Evolutionary conservation across 441 rosid genomes (phyloP).

Genomic region (Euphorbia schlechtendalii): DNA sequence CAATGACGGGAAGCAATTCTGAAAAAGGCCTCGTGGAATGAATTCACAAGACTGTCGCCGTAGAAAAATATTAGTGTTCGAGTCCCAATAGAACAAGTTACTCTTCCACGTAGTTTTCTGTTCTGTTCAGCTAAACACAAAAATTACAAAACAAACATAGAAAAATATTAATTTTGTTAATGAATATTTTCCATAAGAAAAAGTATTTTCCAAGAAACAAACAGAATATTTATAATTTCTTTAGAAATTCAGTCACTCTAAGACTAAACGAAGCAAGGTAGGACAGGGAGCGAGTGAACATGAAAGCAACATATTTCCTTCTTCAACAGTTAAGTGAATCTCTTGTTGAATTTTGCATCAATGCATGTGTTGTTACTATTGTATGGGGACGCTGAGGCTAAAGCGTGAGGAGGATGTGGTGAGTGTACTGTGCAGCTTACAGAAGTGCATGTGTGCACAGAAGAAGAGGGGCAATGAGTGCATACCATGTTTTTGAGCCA

Average conservation of each 20-base stretch:
- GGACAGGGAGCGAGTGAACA: background rate
- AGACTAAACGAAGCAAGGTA: background rate
- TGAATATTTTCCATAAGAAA: no score
- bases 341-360: background rate
- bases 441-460: background rate
- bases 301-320: background rate
- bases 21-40: background rate
- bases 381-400: background rate
- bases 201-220: background rate
- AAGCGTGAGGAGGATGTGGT: background rate
- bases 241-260: background rate
- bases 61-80: background rate
- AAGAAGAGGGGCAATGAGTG: background rate
- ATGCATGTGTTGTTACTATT: no score
- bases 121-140: background rate
- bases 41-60: no score
- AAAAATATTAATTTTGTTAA: background rate
- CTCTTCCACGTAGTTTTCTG: background rate
- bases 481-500: constrained; percentile 81
- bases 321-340: background rate
- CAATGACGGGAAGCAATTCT: background rate
- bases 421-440: background rate
- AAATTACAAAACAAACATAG: background rate
- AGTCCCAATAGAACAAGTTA: background rate
- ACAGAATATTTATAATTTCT: background rate